These are phyloP conservation scores for Pseudogymnoascus sp. DNA, from an alignment of 2,329 filamentous ascomycete species.

Conservation along the genomic window DNA sequence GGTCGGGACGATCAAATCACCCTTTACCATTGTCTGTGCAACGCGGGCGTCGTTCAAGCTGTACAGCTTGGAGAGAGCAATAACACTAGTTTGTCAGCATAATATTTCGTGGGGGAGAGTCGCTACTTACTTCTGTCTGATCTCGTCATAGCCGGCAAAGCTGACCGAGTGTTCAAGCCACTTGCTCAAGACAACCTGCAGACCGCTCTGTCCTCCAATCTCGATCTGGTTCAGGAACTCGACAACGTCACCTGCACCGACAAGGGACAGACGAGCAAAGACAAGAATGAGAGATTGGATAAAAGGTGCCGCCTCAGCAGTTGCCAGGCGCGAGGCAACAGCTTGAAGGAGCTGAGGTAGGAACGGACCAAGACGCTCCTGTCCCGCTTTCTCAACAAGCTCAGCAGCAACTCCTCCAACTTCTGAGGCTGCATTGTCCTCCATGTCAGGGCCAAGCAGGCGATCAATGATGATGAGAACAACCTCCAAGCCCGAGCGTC, in stretches of 20 bases:
- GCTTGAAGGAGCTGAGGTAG: slow-evolving; percentile 81
- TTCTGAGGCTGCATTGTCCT: slow-evolving; percentile 91
- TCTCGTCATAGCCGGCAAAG: slow-evolving; percentile 97
- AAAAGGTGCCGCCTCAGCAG: slow-evolving; percentile 76
- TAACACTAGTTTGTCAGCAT: slow-evolving; percentile 54
- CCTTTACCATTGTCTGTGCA: slow-evolving; percentile 74
- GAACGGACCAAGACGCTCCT: slow-evolving; percentile 83
- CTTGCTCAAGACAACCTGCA: slow-evolving; percentile 83
- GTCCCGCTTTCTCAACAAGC: slow-evolving; percentile 89
- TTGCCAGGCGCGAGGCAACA: slow-evolving; percentile 75
- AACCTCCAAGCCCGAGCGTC: slow-evolving; percentile 78
- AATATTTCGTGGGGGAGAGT: not conserved
- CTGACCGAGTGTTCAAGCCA: slow-evolving; percentile 97
- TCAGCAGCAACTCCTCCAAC: slow-evolving; percentile 91
- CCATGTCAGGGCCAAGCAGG: slow-evolving; percentile 72
- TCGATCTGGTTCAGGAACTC: slow-evolving; percentile 82
- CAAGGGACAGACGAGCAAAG: slow-evolving; percentile 81
- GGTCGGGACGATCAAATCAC: slow-evolving; percentile 74
- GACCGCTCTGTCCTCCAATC: slow-evolving; percentile 70
- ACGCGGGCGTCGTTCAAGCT: slow-evolving; percentile 76
- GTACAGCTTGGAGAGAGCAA: slow-evolving; percentile 87
- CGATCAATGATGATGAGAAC: slow-evolving; percentile 88
- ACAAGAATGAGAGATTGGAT: slow-evolving; percentile 95
- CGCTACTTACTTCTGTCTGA: slow-evolving; percentile 77
- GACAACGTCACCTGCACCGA: slow-evolving; percentile 80